Percentiles rank a stretch among this genome's conserved stretches.
phyloP scores from a whole-genome alignment of 768 basidiomycete genomes.

The Xerocomellus intermedius region DNA sequence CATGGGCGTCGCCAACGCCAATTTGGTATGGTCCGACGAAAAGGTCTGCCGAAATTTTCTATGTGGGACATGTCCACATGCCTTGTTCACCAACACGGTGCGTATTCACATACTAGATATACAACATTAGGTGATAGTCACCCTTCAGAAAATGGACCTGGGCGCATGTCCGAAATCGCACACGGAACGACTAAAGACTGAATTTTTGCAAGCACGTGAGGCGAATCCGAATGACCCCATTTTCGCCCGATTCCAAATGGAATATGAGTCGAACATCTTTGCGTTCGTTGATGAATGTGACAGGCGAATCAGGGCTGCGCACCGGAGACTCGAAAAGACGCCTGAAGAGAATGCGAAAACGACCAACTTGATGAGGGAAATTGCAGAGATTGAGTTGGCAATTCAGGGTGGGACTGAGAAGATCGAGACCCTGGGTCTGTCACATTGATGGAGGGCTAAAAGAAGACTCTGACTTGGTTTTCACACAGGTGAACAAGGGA shows the following conservation, averaged over 20 bases:
- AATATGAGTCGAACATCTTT: conserved; percentile 95
- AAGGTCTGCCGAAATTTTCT: conserved; percentile 99
- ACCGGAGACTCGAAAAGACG: conserved; percentile 96
- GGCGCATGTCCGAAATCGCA: conserved; percentile 97
- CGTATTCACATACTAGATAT: conserved; percentile 30
- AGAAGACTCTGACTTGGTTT: neutral
- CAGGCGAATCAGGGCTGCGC: conserved; percentile 89
- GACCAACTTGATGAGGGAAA: conserved; percentile 98
- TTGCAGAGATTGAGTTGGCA: conserved; percentile 97
- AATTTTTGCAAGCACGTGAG: conserved; percentile 79
- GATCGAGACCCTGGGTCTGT: conserved; percentile 86
- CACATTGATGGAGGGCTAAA: conserved; percentile 8
- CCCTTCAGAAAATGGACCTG: conserved; percentile 90
- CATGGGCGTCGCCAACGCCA: conserved; percentile 93
- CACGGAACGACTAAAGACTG: conserved; percentile 88
- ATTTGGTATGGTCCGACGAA: conserved; percentile 91
- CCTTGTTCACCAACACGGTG: conserved; percentile 97
- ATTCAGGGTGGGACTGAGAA: conserved; percentile 99
- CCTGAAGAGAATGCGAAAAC: conserved; percentile 99
- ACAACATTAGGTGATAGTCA: neutral
- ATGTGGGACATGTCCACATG: conserved; percentile 98
- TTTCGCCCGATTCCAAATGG: conserved; percentile 85
- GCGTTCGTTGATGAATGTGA: conserved; percentile 98
- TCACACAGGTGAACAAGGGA: conserved; percentile 87
- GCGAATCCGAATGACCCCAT: conserved; percentile 76